These are phyloP conservation scores for Caryopteris hybrid DNA, from an alignment of 305 asterid genomes.

Conservation along the genomic window DNA sequence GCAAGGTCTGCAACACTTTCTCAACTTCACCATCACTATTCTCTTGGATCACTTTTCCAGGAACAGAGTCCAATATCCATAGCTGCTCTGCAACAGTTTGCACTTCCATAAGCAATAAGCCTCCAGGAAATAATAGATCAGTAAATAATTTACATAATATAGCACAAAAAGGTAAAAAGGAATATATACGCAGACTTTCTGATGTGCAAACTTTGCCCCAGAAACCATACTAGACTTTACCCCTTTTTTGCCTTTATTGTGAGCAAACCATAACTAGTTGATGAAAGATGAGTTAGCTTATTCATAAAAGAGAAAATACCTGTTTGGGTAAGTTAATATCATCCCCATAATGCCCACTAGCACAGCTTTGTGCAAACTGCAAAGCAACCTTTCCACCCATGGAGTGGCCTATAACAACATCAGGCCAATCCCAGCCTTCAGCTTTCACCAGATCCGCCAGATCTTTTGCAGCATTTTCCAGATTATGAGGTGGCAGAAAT, in stretches of 20 bases:
- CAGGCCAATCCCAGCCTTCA: slow-evolving; percentile 85
- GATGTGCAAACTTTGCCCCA: too few species aligned
- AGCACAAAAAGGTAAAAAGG: slow-evolving; percentile 10
- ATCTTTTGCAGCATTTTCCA: slow-evolving; percentile 82
- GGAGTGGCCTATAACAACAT: slow-evolving; percentile 93
- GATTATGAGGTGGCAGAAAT: slow-evolving; percentile 61
- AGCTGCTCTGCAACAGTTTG: slow-evolving; percentile 74
- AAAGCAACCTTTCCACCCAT: slow-evolving; percentile 94
- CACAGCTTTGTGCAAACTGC: slow-evolving; percentile 77
- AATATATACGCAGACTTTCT: background rate
- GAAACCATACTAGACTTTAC: too few species aligned
- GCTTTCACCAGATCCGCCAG: slow-evolving; percentile 65
- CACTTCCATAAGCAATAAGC: slow-evolving; percentile 26
- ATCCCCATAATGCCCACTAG: slow-evolving; percentile 57
- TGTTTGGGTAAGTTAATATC: slow-evolving; percentile 60
- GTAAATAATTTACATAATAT: background rate
- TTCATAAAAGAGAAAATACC: slow-evolving; percentile 39
- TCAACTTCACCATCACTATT: slow-evolving; percentile 85
- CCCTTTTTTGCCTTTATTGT: too few species aligned
- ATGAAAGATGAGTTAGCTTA: background rate
- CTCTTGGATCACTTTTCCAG: slow-evolving; percentile 61
- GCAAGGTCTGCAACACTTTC: slow-evolving; percentile 70
- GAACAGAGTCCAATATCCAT: slow-evolving; percentile 92
- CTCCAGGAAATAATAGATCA: background rate
- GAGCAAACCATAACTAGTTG: too few species aligned